Evolutionary conservation across 768 basidiomycete genomes (phyloP).

Genomic region (Tubosaeta sp.): DNA sequence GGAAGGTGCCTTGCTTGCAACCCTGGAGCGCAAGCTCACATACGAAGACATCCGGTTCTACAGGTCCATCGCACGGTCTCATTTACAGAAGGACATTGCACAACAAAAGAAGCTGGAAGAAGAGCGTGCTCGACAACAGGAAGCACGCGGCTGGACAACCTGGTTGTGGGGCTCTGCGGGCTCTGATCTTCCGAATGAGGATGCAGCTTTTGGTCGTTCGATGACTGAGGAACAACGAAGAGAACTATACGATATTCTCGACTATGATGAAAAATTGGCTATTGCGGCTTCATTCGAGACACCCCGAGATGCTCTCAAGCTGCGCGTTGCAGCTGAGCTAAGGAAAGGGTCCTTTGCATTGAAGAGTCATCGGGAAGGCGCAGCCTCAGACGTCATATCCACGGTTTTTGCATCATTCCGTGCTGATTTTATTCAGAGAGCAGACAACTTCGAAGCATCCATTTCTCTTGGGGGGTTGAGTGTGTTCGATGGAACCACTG

Average conservation of each 20-base stretch:
- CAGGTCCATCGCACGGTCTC: slow-evolving; percentile 88
- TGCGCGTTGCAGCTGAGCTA: slow-evolving; percentile 70
- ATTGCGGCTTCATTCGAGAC: slow-evolving; percentile 64
- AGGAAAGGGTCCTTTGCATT: slow-evolving; percentile 86
- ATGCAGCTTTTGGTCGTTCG: slow-evolving; percentile 54
- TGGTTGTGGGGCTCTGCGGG: slow-evolving; percentile 83
- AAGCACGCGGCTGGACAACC: slow-evolving; percentile 55
- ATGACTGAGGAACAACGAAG: slow-evolving; percentile 90
- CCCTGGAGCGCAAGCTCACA: slow-evolving; percentile 74
- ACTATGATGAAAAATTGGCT: slow-evolving; percentile 86
- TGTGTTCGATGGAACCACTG: slow-evolving; percentile 89
- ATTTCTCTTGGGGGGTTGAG: slow-evolving; percentile 82
- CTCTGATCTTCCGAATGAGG: slow-evolving; percentile 38
- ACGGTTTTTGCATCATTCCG: slow-evolving; percentile 84
- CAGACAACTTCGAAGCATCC: slow-evolving; percentile 81
- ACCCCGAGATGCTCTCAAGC: slow-evolving; percentile 76
- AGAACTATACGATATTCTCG: slow-evolving; percentile 84
- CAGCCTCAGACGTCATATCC: slow-evolving; percentile 70
- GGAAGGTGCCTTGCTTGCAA: slow-evolving; percentile 53
- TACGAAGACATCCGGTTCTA: slow-evolving; percentile 98
- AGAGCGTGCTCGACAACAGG: slow-evolving; percentile 54
- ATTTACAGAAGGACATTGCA: slow-evolving; percentile 79
- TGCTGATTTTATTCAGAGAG: slow-evolving; percentile 78
- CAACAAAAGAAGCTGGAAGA: slow-evolving; percentile 63
- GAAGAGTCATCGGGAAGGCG: slow-evolving; percentile 65